These are phyloP conservation scores for Sphagnum magellanicum DNA, from an alignment of 228 moss, liverwort and hornwort genomes.

Conservation along the genomic window DNA sequence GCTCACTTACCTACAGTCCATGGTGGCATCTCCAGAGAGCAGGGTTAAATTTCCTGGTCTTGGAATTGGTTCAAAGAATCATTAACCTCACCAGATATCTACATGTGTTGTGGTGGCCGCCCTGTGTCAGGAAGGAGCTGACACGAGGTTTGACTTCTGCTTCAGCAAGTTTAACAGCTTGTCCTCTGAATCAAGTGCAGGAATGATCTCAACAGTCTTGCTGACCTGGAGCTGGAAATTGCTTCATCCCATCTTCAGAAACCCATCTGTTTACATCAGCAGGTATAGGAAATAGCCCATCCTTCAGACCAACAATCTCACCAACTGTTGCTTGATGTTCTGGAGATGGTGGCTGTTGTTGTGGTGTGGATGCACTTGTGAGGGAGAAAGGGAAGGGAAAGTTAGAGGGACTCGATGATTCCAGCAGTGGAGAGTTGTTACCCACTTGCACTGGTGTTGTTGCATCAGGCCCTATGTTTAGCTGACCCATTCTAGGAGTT, in stretches of 20 bases:
- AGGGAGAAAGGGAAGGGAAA: neutral
- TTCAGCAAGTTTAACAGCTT: slow-evolving; percentile 44
- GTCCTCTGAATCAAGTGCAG: slow-evolving; percentile 35
- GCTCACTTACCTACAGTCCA: no score
- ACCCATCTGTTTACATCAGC: slow-evolving; percentile 13
- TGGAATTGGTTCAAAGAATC: no score
- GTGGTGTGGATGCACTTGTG: neutral
- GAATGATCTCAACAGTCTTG: slow-evolving; percentile 40
- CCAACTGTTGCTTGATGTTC: slow-evolving; percentile 11
- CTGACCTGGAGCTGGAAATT: slow-evolving; percentile 17
- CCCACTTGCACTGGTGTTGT: no score
- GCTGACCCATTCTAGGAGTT: no score
- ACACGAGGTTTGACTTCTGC: slow-evolving; percentile 29
- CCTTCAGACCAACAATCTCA: slow-evolving; percentile 17
- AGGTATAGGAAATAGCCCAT: slow-evolving; percentile 31
- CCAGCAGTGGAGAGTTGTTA: no score
- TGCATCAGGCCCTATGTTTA: no score
- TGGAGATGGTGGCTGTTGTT: slow-evolving; percentile 4
- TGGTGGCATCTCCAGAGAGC: no score
- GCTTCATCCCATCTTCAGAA: slow-evolving; percentile 13
- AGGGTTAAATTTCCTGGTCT: no score
- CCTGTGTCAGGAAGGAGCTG: slow-evolving; percentile 5
- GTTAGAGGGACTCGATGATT: neutral
- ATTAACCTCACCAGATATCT: no score
- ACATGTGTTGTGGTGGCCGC: no score